Conservation (phyloP, 2,329 filamentous ascomycete genomes). For the Penicillium hesseltinei region DNA sequence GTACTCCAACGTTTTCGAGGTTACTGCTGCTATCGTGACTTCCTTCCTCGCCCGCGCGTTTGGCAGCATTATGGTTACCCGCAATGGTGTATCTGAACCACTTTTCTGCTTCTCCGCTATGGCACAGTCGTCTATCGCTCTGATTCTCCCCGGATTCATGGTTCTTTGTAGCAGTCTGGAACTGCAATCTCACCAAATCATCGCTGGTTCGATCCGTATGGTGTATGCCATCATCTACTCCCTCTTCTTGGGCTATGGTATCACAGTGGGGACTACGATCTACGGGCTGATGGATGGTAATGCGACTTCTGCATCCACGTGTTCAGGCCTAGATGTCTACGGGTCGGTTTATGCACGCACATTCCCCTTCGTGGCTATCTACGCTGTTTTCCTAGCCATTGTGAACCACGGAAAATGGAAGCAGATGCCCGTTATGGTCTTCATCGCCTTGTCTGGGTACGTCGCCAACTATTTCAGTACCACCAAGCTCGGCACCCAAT, state of each 20-base stretch:
- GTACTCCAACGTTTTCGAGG: slow-evolving; percentile 64
- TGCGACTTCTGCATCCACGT: slow-evolving; percentile 52
- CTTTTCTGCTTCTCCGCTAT: slow-evolving; percentile 72
- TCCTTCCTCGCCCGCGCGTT: slow-evolving; percentile 68
- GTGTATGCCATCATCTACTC: slow-evolving; percentile 75
- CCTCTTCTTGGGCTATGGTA: slow-evolving; percentile 69
- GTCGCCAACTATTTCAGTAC: slow-evolving; percentile 75
- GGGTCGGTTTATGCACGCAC: slow-evolving; percentile 46
- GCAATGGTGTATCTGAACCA: slow-evolving; percentile 37
- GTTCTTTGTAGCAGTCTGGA: slow-evolving; percentile 64
- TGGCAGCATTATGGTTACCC: slow-evolving; percentile 58
- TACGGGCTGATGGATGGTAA: slow-evolving; percentile 61
- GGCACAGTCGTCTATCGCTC: slow-evolving; percentile 69
- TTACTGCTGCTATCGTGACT: slow-evolving; percentile 63
- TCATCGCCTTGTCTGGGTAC: slow-evolving; percentile 73
- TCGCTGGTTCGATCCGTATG: slow-evolving; percentile 72
- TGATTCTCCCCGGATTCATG: slow-evolving; percentile 70
- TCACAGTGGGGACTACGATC: slow-evolving; percentile 64
- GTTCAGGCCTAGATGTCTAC: slow-evolving; percentile 53
- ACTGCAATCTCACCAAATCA: slow-evolving; percentile 67
- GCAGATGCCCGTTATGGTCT: slow-evolving; percentile 74
- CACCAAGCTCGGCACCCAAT: slow-evolving; percentile 65
- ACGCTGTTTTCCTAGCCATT: slow-evolving; percentile 72
- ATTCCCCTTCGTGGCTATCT: slow-evolving; percentile 73
- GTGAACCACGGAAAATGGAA: slow-evolving; percentile 82